Conservation (phyloP, 2,329 filamentous ascomycete genomes). For the Colletotrichum spaethianum region DNA sequence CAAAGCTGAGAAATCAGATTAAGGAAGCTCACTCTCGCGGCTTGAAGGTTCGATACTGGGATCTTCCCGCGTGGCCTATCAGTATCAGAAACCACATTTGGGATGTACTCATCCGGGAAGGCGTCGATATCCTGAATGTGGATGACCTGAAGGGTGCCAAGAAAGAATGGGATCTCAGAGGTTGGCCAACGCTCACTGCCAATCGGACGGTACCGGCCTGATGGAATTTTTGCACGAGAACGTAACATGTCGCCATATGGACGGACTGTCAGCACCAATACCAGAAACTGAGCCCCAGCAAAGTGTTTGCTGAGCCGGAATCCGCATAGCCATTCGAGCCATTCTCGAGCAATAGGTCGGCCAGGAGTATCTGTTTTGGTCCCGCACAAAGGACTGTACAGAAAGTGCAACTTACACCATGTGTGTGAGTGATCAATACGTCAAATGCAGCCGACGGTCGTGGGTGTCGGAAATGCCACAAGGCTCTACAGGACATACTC, state of each 20-base stretch:
- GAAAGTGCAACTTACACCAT: neutral
- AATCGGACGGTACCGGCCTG: slow-evolving; percentile 20
- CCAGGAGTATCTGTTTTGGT: neutral
- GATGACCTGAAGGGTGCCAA: slow-evolving; percentile 68
- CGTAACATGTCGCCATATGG: neutral
- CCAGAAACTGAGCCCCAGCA: neutral
- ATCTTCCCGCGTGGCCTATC: slow-evolving; percentile 70
- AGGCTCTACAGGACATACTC: neutral
- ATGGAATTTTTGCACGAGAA: neutral
- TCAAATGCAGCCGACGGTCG: neutral
- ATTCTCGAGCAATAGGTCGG: neutral
- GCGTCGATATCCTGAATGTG: slow-evolving; percentile 73
- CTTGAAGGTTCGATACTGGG: slow-evolving; percentile 73
- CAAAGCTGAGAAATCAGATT: slow-evolving; percentile 61
- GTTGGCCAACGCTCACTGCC: slow-evolving; percentile 30
- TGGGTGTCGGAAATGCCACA: no score
- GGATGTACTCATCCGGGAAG: slow-evolving; percentile 68
- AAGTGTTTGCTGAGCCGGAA: neutral
- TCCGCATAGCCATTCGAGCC: no score
- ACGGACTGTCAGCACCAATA: neutral
- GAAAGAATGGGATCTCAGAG: slow-evolving; percentile 53
- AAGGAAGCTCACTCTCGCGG: slow-evolving; percentile 66
- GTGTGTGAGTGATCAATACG: neutral
- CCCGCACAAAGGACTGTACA: neutral
- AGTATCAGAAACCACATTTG: slow-evolving; percentile 69